A percentile compares a stretch with the other conserved stretches of the same genome.
These are phyloP conservation scores for Colletotrichum sp. DNA, from an alignment of 2,329 filamentous ascomycete species.

Conservation along the genomic window DNA sequence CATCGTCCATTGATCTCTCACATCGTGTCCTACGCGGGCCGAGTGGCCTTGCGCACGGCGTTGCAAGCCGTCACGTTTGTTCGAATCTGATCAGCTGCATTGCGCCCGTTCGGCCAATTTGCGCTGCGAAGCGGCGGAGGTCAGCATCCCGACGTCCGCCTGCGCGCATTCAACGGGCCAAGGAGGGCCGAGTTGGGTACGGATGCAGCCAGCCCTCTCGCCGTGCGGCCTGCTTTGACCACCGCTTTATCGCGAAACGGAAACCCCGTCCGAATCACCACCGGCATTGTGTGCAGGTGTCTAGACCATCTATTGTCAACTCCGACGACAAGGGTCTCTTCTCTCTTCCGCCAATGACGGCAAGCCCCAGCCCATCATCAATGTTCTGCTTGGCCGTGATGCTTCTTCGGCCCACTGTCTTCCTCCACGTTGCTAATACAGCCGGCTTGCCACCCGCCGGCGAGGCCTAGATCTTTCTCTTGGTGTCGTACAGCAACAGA, in stretches of 20 bases:
- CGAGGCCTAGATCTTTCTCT: not conserved
- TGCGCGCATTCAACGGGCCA: not conserved
- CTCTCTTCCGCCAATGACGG: conserved; percentile 9
- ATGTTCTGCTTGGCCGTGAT: not conserved
- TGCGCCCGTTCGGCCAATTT: not conserved
- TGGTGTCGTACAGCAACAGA: not conserved
- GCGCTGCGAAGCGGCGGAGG: not conserved
- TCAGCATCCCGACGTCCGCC: not conserved
- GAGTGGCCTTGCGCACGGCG: not conserved
- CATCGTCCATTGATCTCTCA: not conserved
- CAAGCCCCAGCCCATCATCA: not conserved
- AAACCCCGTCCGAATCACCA: conserved; percentile 12
- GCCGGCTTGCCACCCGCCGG: not conserved
- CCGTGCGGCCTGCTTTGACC: not conserved
- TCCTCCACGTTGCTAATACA: not conserved
- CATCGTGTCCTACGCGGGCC: not conserved
- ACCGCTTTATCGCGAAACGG: conserved; percentile 11
- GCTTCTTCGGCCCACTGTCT: not conserved
- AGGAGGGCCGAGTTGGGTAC: conserved; percentile 16
- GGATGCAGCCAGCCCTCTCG: conserved; percentile 15
- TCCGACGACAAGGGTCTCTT: conserved; percentile 3
- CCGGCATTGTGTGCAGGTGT: conserved; percentile 13
- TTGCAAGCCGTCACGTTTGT: not conserved
- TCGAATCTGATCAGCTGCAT: not conserved
- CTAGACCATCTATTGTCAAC: conserved; percentile 8